Conservation (phyloP, 2,329 filamentous ascomycete species). For the Sphaerulina vaccinii region DNA sequence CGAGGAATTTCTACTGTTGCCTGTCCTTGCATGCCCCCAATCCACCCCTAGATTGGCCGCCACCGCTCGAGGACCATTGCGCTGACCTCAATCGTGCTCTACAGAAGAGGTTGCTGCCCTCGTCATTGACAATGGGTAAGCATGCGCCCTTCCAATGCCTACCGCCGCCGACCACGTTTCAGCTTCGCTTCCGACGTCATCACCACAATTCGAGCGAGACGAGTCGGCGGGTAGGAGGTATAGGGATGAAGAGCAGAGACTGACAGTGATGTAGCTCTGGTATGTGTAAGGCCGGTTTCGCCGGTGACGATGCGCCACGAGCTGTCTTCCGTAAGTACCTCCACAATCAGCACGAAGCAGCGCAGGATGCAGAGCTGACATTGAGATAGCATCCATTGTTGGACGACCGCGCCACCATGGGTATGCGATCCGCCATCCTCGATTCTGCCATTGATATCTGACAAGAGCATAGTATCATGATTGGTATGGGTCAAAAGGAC, state of each 20-base stretch:
- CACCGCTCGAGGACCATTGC: slow-evolving; percentile 7
- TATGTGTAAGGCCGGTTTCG: slow-evolving; percentile 99
- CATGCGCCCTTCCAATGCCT: slow-evolving; percentile 38
- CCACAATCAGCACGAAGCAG: slow-evolving; percentile 26
- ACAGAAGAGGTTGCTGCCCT: slow-evolving; percentile 99
- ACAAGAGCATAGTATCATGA: slow-evolving; percentile 83
- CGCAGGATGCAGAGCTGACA: slow-evolving; percentile 26
- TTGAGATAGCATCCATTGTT: slow-evolving; percentile 84
- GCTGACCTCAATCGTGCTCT: slow-evolving; percentile 27
- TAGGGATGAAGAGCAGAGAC: slow-evolving; percentile 17
- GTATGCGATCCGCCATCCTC: slow-evolving; percentile 55
- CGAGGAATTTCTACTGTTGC: slow-evolving; percentile 21
- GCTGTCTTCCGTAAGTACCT: slow-evolving; percentile 97
- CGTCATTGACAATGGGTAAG: slow-evolving; percentile 99
- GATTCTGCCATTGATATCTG: slow-evolving; percentile 36
- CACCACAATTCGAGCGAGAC: slow-evolving; percentile 22
- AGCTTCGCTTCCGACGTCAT: slow-evolving; percentile 36
- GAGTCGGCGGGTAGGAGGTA: slow-evolving; percentile 10
- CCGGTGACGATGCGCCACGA: slow-evolving; percentile 99
- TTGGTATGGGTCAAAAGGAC: slow-evolving; percentile 99
- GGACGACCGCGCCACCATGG: slow-evolving; percentile 99
- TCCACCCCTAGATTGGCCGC: slow-evolving; percentile 16
- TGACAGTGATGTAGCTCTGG: slow-evolving; percentile 70
- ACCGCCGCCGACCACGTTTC: slow-evolving; percentile 37
- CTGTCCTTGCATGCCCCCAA: slow-evolving; percentile 15